Evolutionary conservation across 805 yeast species (phyloP), one percentile per base, ranked within the genome.

Genomic region (Komagataella mondaviorum): DNA sequence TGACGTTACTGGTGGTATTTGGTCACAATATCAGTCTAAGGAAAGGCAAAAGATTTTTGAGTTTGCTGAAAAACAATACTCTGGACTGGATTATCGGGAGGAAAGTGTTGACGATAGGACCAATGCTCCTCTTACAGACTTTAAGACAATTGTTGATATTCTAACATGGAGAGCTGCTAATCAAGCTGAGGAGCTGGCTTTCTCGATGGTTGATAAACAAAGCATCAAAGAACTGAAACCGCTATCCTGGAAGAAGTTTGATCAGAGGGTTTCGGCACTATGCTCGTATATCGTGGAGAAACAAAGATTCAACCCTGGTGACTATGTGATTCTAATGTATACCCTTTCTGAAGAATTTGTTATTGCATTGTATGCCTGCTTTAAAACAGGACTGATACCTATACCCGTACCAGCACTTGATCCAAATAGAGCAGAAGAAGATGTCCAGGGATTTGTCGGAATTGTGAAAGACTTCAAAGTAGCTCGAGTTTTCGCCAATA

Each of bases 311-410:
- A 73, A 68, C 51, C 72, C 85, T 2, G 96, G 96, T 0, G 86
- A 85, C 51, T 71, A 74, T 55, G 91, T 88, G 3, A 73, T 89
- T 3, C 68, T 93, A 59, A 83, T 89, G 83, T 89, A 88, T 62
- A 84, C 95, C 0, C 76, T 91, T 48, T 80, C 89, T 1, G 96
- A 90, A 52, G 98, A 93, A 55, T 91, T 79, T 60, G 78, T 84
- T 4, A 79, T 88, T 24, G 88, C 95, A 2, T 71, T 89, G 1
- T 80, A 82, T 64, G 97, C 99, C 0, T 91, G 98, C 62, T 77
- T 91, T 63, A 67, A 83, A 52, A 77, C 89, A 51, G 96, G 96
- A 6, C 52, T 88, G 4, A 74, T 86, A 2, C 88, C 93, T 0
- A 73, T 91, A 14, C 93, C 95, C 0, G 64, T 88, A 62, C 69